Conservation (phyloP, 2,329 filamentous ascomycete species). For the Curvularia eragrostidis region DNA sequence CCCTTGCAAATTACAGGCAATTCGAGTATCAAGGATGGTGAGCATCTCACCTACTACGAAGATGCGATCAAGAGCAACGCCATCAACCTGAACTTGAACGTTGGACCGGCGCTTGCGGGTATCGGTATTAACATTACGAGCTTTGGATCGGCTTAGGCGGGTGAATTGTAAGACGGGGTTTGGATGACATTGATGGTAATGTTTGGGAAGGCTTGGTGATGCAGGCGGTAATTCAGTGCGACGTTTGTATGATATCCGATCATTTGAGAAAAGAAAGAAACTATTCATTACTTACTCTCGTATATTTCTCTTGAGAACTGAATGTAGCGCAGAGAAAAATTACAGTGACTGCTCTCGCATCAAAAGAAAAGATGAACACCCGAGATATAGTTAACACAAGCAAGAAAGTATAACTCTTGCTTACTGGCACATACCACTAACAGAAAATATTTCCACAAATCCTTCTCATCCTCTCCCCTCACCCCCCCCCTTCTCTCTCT, state of each 20-base stretch:
- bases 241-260: conserved; percentile 4
- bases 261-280: background rate
- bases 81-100: conserved; percentile 61
- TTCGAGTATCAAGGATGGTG: conserved; percentile 58
- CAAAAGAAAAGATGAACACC: background rate
- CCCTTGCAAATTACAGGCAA: conserved; percentile 64
- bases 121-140: conserved; percentile 38
- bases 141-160: conserved; percentile 2
- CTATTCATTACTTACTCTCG: background rate
- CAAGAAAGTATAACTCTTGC: too few species aligned
- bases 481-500: background rate
- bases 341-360: background rate
- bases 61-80: conserved; percentile 61
- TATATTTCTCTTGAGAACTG: background rate
- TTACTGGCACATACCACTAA: too few species aligned
- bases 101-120: conserved; percentile 35
- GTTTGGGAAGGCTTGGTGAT: background rate
- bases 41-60: conserved; percentile 64
- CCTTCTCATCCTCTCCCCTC: too few species aligned
- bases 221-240: background rate
- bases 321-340: background rate
- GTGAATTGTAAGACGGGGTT: background rate
- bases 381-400: too few species aligned
- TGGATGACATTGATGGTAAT: background rate
- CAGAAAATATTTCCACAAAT: too few species aligned